phyloP scores from a whole-genome alignment of 345 rosid species.

The Salix exigua region DNA sequence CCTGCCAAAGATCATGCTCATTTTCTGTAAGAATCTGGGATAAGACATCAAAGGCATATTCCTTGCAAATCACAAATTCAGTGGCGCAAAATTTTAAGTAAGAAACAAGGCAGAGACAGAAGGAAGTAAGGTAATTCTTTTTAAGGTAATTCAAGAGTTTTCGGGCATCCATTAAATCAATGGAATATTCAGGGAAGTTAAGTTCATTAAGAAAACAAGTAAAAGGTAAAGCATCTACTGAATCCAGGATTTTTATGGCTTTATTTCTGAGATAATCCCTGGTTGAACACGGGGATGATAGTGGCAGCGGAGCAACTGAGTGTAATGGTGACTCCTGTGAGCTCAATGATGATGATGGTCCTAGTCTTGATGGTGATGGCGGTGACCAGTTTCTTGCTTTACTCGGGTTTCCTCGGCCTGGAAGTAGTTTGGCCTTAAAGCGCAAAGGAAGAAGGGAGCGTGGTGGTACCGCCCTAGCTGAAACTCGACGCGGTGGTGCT shows the following conservation, averaged over 20 bases:
- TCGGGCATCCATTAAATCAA: not conserved
- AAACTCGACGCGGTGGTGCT: not conserved
- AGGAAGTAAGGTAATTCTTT: not conserved
- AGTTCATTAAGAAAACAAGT: not conserved
- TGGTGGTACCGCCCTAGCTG: not conserved
- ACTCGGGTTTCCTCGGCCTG: not conserved
- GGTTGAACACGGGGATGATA: not conserved
- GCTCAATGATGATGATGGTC: not conserved
- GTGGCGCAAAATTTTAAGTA: not conserved
- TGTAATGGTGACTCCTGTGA: not conserved
- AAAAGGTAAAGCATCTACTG: not conserved
- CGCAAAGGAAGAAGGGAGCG: not conserved
- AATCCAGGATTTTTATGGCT: not conserved
- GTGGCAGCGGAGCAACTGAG: not conserved
- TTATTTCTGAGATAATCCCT: not conserved
- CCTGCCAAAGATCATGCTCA: not conserved
- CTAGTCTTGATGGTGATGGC: not conserved
- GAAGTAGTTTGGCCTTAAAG: not conserved
- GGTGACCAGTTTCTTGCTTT: not conserved
- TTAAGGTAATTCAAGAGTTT: not conserved
- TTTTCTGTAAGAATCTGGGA: not conserved
- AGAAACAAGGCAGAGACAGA: not conserved
- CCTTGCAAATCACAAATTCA: not conserved
- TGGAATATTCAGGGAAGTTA: not conserved
- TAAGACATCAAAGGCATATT: not conserved